These are phyloP conservation scores for Darksidea phi DNA, from an alignment of 495 filamentous ascomycete species.

Conservation along the genomic window DNA sequence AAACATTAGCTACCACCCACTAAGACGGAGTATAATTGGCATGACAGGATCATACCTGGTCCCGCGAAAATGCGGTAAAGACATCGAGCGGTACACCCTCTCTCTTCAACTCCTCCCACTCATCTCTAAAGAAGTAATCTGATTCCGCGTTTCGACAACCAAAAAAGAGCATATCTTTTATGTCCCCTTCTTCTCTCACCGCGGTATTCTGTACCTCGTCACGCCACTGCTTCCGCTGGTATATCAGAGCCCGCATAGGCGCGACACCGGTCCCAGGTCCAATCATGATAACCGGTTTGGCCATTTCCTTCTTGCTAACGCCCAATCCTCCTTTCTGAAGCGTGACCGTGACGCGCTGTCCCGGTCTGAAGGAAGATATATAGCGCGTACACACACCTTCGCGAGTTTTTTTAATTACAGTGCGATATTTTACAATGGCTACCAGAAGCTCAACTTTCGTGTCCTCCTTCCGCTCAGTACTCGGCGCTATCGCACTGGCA, in stretches of 20 bases:
- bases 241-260: slow-evolving; percentile 76
- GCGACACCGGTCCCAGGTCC: slow-evolving; percentile 90
- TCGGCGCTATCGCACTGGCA: slow-evolving; percentile 63
- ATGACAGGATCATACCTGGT: slow-evolving; percentile 48
- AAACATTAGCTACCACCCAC: slow-evolving; percentile 8
- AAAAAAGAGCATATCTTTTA: slow-evolving; percentile 61
- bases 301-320: slow-evolving; percentile 45
- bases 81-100: slow-evolving; percentile 49
- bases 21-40: too few relatives aligned
- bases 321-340: slow-evolving; percentile 60
- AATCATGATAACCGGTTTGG: slow-evolving; percentile 70
- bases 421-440: slow-evolving; percentile 90
- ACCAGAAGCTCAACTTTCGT: slow-evolving; percentile 72
- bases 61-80: slow-evolving; percentile 79
- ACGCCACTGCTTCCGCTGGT: slow-evolving; percentile 58
- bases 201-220: slow-evolving; percentile 35
- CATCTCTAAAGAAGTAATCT: slow-evolving; percentile 77
- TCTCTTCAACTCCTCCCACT: slow-evolving; percentile 58
- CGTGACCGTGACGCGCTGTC: slow-evolving; percentile 58
- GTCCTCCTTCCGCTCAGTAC: slow-evolving; percentile 21
- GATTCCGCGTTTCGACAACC: slow-evolving; percentile 70
- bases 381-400: slow-evolving; percentile 91
- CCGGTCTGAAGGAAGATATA: slow-evolving; percentile 60
- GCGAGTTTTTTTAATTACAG: slow-evolving; percentile 79
- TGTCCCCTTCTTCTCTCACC: neutral